A percentile compares a stretch with the other conserved stretches of the same genome.
phyloP scores from a whole-genome alignment of 2,329 filamentous ascomycete species.

The Stachybotrys echinatus region DNA sequence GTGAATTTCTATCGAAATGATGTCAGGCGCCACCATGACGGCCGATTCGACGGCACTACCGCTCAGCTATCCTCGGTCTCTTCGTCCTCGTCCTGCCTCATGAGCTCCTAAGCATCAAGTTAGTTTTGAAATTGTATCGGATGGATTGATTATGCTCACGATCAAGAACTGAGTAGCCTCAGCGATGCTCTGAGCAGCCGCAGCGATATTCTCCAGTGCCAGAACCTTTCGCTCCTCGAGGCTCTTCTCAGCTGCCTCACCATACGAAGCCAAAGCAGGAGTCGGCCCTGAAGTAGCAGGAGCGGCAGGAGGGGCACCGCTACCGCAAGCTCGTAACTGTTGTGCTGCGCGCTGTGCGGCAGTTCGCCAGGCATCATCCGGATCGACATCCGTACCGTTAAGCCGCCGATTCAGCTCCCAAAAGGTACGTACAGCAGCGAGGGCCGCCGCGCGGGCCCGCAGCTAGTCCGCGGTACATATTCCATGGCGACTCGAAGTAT shows the following conservation, averaged over 20 bases:
- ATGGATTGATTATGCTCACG: neutral
- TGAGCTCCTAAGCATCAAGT: neutral
- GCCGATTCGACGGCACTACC: neutral
- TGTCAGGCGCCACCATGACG: neutral
- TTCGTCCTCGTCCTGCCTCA: neutral
- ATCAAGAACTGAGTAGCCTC: slow-evolving; percentile 1
- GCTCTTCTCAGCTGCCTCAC: neutral
- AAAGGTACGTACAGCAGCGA: slow-evolving; percentile 1
- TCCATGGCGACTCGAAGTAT: no score
- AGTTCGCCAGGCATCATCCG: neutral
- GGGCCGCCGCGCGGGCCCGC: no score
- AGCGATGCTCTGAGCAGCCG: slow-evolving; percentile 1
- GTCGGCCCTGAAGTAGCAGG: neutral
- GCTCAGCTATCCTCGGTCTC: neutral
- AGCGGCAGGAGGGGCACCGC: neutral
- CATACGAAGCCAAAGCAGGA: neutral
- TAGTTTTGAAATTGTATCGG: neutral
- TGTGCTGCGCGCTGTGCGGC: slow-evolving; percentile 1
- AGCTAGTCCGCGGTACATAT: no score
- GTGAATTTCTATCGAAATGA: neutral
- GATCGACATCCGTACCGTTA: neutral
- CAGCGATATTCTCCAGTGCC: slow-evolving; percentile 1
- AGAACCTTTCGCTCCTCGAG: neutral
- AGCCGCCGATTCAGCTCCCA: slow-evolving; percentile 1
- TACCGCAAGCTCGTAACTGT: slow-evolving; percentile 1